Evolutionary conservation across 2,329 filamentous ascomycete species (phyloP).

Genomic region (Exophiala aquamarina): DNA sequence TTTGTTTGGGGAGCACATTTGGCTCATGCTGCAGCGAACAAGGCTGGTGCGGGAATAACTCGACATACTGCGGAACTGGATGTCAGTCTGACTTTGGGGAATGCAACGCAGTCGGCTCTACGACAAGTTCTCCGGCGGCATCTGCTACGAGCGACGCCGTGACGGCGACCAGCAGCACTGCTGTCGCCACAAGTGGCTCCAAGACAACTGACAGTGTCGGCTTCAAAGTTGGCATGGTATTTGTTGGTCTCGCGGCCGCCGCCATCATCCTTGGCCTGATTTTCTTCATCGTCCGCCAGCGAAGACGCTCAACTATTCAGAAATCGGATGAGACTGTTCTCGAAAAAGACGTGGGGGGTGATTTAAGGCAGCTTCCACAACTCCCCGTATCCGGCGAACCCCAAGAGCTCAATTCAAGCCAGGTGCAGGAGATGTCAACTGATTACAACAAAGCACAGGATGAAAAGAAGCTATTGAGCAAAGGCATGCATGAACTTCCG

Average conservation of each 20-base stretch:
- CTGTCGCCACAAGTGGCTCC: not conserved
- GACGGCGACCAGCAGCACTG: not conserved
- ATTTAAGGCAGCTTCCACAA: too few species aligned
- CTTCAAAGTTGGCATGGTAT: conserved; percentile 1
- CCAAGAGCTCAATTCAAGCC: too few species aligned
- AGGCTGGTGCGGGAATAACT: not conserved
- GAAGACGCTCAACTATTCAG: not conserved
- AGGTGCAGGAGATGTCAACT: too few species aligned
- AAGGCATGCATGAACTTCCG: too few species aligned
- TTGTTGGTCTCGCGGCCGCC: not conserved
- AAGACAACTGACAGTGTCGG: not conserved
- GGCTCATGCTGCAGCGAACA: not conserved
- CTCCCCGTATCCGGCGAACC: too few species aligned
- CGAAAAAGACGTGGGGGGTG: too few species aligned
- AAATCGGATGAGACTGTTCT: too few species aligned
- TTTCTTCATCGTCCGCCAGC: not conserved
- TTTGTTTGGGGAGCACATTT: not conserved
- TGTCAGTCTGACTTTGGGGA: not conserved
- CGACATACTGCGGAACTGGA: not conserved
- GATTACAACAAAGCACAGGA: too few species aligned
- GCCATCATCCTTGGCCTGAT: not conserved
- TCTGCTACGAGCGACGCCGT: not conserved
- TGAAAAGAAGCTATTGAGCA: too few species aligned
- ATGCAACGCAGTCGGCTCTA: too few species aligned
- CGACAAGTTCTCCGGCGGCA: too few species aligned